Percentiles rank a stretch among this genome's conserved stretches.
These are phyloP conservation scores for Chaetomium strumarium DNA, from an alignment of 2,329 filamentous ascomycete species.

Conservation along the genomic window DNA sequence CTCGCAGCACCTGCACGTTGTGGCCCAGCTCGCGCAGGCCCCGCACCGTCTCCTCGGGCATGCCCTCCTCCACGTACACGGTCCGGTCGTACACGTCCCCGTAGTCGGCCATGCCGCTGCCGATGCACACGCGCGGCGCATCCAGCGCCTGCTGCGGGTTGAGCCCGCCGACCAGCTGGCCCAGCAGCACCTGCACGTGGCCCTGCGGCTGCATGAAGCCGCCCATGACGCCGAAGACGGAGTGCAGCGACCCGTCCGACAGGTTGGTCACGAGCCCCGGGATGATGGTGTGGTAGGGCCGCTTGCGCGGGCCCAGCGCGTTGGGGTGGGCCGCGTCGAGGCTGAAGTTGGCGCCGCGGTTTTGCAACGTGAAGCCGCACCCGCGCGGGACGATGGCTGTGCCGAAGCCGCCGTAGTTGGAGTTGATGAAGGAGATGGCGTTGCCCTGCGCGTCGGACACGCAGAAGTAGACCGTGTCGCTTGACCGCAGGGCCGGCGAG, in stretches of 20 bases:
- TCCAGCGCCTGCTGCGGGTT: slow-evolving; percentile 86
- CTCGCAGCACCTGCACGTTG: slow-evolving; percentile 61
- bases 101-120: slow-evolving; percentile 60
- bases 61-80: slow-evolving; percentile 79
- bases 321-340: slow-evolving; percentile 71
- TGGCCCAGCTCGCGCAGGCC: slow-evolving; percentile 68
- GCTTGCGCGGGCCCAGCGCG: slow-evolving; percentile 69
- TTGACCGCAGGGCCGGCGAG: slow-evolving; percentile 72
- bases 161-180: slow-evolving; percentile 75
- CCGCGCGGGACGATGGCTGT: slow-evolving; percentile 77
- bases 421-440: slow-evolving; percentile 94
- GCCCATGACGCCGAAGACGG: slow-evolving; percentile 93
- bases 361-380: slow-evolving; percentile 91
- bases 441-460: slow-evolving; percentile 79
- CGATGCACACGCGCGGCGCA: slow-evolving; percentile 84
- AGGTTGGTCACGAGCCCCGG: slow-evolving; percentile 81
- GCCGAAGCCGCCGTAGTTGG: slow-evolving; percentile 85
- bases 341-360: slow-evolving; percentile 82
- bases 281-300: slow-evolving; percentile 97
- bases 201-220: slow-evolving; percentile 98
- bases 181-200: slow-evolving; percentile 86
- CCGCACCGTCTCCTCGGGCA: slow-evolving; percentile 60
- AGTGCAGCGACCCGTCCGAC: slow-evolving; percentile 67
- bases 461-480: slow-evolving; percentile 92
- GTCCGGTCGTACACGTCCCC: slow-evolving; percentile 54